Percentiles rank a stretch among this genome's conserved stretches.
phyloP scores from a whole-genome alignment of 495 filamentous ascomycete species.

The Thozetella sp. region DNA sequence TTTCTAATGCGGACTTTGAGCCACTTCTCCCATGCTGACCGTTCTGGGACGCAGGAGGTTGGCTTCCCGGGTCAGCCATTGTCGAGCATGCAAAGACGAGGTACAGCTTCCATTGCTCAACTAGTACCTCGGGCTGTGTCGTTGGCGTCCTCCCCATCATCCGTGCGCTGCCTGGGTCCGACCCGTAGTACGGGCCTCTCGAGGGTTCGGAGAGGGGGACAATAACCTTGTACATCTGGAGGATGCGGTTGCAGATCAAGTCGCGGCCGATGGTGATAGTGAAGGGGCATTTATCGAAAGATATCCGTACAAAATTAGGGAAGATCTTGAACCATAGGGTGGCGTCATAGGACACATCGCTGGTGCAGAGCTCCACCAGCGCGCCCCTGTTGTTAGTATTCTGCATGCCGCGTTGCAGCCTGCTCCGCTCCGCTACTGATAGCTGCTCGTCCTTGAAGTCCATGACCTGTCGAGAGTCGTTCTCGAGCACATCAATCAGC shows the following conservation, averaged over 20 bases:
- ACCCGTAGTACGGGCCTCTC: conserved; percentile 58
- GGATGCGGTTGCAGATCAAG: conserved; percentile 84
- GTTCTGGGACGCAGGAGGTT: conserved; percentile 56
- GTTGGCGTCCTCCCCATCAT: conserved; percentile 61
- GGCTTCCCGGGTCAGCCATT: conserved; percentile 78
- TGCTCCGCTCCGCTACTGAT: conserved; percentile 88
- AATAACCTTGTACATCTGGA: conserved; percentile 89
- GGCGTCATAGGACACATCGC: conserved; percentile 91
- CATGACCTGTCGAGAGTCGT: conserved; percentile 85
- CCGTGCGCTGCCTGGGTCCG: conserved; percentile 42
- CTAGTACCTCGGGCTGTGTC: conserved; percentile 80
- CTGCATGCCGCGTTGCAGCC: conserved; percentile 87
- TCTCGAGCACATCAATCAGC: conserved; percentile 89
- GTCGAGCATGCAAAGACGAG: conserved; percentile 97
- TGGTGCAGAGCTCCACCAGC: conserved; percentile 91
- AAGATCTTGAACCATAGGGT: conserved; percentile 98
- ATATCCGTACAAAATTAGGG: conserved; percentile 89
- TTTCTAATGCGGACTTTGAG: conserved; percentile 79
- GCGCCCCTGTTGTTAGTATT: conserved; percentile 83
- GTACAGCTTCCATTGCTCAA: conserved; percentile 99
- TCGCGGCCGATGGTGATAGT: conserved; percentile 89
- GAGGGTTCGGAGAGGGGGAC: conserved; percentile 74
- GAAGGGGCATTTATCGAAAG: conserved; percentile 87
- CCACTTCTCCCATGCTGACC: conserved; percentile 83
- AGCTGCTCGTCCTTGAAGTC: conserved; percentile 91